Evolutionary conservation across 2,329 filamentous ascomycete species (phyloP), one percentile per base, ranked within the genome.

Genomic region (Penicillium sp.): DNA sequence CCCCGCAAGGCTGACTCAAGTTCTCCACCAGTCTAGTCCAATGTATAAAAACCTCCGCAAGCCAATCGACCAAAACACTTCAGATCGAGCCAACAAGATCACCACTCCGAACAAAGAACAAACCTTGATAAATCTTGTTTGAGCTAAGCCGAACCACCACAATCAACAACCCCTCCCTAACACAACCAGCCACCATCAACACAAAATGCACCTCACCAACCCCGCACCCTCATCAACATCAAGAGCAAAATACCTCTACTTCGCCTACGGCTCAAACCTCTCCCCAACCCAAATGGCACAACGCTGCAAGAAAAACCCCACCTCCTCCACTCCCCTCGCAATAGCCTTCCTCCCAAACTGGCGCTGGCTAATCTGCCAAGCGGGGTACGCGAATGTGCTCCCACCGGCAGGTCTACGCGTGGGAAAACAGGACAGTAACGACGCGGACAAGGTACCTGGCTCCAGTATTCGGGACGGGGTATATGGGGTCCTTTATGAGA

Each of bases 181-280:
- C 6, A 18, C 6, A 17, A 26, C 24, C 5, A n/a, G 17, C 32
- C 27, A 4, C 34, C 26, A 48, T 15, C 46, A 17, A 23, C 21
- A 4, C 13, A 44, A 34, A 26, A 52, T 49, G 51, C 45, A 53
- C 27, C 50, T 51, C 26, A 40, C 39, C 30, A 18, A 40, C 17
- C 39, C 43, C 10, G 21, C 17, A 4, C 34, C 21, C 65, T 26
- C 21, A 59, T 63, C 65, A 61, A 68, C 45, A 36, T 20, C 32
- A 40, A 36, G 36, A 55, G 44, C 37, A 42, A 63, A 62, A 49
- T 62, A 68, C 27, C 68, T 75, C 58, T 76, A 76, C 58, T 75
- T 76, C 51, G 73, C 74, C 46, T 76, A 73, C 52, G 74, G 74
- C 44, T 75, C 72, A 34, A 76, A 76, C 49, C 70, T 76, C 23